Conservation (phyloP, 2,329 filamentous ascomycete species). For the Septoria linicola region DNA sequence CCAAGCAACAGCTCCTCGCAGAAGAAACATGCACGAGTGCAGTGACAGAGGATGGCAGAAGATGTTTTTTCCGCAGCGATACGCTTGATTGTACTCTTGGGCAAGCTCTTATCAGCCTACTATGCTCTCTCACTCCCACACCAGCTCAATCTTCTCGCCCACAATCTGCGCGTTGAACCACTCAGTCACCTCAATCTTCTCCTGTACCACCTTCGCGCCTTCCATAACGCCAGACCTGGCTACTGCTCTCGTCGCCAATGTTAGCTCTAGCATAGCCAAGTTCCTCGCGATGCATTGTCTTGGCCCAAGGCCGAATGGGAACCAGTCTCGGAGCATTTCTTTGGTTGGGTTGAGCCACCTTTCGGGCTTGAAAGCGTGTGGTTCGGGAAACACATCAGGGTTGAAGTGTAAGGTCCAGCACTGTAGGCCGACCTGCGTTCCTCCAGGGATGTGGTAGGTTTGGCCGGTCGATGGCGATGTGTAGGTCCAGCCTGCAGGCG, state of each 20-base stretch:
- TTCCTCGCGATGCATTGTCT: conserved; percentile 54
- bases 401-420: conserved; percentile 51
- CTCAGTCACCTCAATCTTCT: conserved; percentile 52
- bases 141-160: conserved; percentile 49
- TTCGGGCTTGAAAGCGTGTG: conserved; percentile 48
- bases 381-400: conserved; percentile 44
- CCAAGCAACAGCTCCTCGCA: too few species aligned
- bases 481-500: conserved; percentile 39
- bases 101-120: too few species aligned
- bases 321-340: conserved; percentile 46
- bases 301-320: conserved; percentile 52
- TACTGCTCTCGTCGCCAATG: conserved; percentile 44
- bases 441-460: conserved; percentile 38
- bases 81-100: too few species aligned
- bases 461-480: conserved; percentile 26
- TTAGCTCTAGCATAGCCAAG: conserved; percentile 48
- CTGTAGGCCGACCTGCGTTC: conserved; percentile 49
- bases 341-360: conserved; percentile 46
- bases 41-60: too few species aligned
- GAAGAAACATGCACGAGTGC: too few species aligned
- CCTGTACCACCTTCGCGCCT: conserved; percentile 44
- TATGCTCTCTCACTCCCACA: conserved; percentile 24
- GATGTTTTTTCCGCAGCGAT: too few species aligned
- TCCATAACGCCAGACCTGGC: conserved; percentile 46
- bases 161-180: conserved; percentile 58